Percentiles rank a stretch among this genome's conserved stretches.
Conservation (phyloP, 2,329 filamentous ascomycete species). For the Rutstroemia sydowiana region DNA sequence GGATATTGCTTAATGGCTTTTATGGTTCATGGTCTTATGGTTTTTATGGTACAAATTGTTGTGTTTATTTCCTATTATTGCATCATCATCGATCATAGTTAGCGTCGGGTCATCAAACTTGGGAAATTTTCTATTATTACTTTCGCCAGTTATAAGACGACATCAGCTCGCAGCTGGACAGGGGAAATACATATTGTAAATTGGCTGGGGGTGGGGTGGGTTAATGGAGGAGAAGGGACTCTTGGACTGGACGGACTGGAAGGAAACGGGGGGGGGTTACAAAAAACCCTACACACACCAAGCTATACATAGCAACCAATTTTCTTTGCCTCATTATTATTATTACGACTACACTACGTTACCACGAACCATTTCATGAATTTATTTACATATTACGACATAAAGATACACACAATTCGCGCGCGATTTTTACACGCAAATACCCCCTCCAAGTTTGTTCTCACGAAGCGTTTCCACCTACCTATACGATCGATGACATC, state of each 20-base stretch:
- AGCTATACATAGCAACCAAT: constrained; percentile 10
- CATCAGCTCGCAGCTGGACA: constrained; percentile 11
- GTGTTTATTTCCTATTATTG: constrained; percentile 6
- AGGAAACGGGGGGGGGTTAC: neutral
- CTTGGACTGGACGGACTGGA: constrained; percentile 7
- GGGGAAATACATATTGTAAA: constrained; percentile 7
- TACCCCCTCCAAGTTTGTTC: constrained; percentile 7
- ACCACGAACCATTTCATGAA: constrained; percentile 11
- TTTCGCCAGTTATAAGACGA: constrained; percentile 10
- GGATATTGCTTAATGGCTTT: constrained; percentile 29
- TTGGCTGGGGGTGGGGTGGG: constrained; percentile 5
- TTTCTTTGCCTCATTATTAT: constrained; percentile 4
- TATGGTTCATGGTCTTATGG: constrained; percentile 9
- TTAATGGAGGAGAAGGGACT: constrained; percentile 5
- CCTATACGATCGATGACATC: constrained; percentile 5
- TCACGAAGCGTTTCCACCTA: constrained; percentile 5
- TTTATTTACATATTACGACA: constrained; percentile 4
- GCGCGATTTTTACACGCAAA: constrained; percentile 2
- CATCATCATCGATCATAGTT: constrained; percentile 12
- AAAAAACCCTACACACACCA: constrained; percentile 3
- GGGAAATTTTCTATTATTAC: constrained; percentile 1
- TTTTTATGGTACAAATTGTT: constrained; percentile 2
- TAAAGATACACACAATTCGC: neutral
- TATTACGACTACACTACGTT: constrained; percentile 10
- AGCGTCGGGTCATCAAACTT: constrained; percentile 11